Conservation (phyloP, 2,329 filamentous ascomycete species). For the Penicillium sp. region DNA sequence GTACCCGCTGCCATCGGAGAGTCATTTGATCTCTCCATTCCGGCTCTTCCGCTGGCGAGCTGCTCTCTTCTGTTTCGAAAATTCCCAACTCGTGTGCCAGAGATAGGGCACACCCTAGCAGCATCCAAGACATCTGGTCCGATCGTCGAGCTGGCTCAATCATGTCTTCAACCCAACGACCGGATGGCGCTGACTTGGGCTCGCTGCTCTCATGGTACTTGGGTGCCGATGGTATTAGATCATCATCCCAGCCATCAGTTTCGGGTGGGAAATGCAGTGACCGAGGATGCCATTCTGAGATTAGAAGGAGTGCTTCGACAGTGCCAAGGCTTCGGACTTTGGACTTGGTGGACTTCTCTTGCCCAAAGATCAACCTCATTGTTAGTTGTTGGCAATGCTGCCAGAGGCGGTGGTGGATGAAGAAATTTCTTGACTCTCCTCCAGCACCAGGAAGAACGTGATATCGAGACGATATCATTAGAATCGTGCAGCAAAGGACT, state of each 20-base stretch:
- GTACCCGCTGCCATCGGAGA: constrained; percentile 38
- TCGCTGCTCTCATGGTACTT: constrained; percentile 33
- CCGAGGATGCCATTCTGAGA: constrained; percentile 61
- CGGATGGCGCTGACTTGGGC: constrained; percentile 33
- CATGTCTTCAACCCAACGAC: constrained; percentile 56
- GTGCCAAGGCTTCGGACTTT: constrained; percentile 54
- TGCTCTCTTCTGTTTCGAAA: constrained; percentile 46
- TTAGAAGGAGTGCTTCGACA: constrained; percentile 55
- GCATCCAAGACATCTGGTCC: constrained; percentile 63
- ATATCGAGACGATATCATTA: constrained; percentile 59
- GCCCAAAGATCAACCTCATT: constrained; percentile 56
- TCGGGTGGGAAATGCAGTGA: constrained; percentile 57
- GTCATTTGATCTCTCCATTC: constrained; percentile 34
- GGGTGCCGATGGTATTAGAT: constrained; percentile 48
- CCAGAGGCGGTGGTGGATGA: constrained; percentile 58
- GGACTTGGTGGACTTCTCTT: constrained; percentile 55
- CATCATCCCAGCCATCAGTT: constrained; percentile 59
- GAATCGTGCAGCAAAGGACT: constrained; percentile 55
- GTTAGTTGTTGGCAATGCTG: constrained; percentile 57
- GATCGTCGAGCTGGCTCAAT: constrained; percentile 57
- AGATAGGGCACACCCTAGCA: constrained; percentile 56
- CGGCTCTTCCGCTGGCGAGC: constrained; percentile 24
- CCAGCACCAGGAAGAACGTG: constrained; percentile 46
- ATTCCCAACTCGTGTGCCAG: constrained; percentile 56
- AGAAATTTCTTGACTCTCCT: constrained; percentile 53